phyloP scores from a whole-genome alignment of 2,329 filamentous ascomycete genomes.

The Chaetomium sp. region DNA sequence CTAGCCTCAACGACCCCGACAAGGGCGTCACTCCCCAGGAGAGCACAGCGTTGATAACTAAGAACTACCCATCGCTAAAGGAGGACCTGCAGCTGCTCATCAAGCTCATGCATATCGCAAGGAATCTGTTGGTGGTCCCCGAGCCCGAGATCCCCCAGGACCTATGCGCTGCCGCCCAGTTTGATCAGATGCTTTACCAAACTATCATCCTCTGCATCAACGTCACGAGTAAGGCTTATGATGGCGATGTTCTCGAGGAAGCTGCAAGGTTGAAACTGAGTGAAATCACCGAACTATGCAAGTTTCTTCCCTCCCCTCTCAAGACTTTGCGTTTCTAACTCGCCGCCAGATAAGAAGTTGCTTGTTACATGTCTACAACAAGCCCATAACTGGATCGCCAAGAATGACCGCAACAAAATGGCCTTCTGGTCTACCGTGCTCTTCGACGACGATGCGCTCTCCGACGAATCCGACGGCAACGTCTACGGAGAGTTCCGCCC shows the following conservation, averaged over 20 bases:
- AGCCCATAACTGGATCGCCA: conserved; percentile 69
- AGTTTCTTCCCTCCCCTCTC: conserved; percentile 35
- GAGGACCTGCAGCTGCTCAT: conserved; percentile 65
- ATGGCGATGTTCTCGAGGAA: conserved; percentile 64
- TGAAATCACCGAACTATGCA: conserved; percentile 67
- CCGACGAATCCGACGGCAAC: conserved; percentile 55
- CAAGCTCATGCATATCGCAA: conserved; percentile 67
- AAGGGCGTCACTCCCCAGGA: conserved; percentile 62
- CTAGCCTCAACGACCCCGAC: conserved; percentile 56
- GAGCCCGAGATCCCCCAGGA: conserved; percentile 68
- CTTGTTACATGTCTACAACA: conserved; percentile 67
- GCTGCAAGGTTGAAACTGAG: conserved; percentile 58
- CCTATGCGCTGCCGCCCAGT: conserved; percentile 64
- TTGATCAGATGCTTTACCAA: conserved; percentile 67
- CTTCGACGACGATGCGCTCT: conserved; percentile 58
- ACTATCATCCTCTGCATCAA: conserved; percentile 67
- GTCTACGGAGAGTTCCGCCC: conserved; percentile 57
- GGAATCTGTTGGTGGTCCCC: conserved; percentile 65
- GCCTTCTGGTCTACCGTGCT: conserved; percentile 68
- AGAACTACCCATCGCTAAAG: conserved; percentile 62
- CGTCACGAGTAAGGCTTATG: conserved; percentile 68
- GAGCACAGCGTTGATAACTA: conserved; percentile 63
- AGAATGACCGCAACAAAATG: conserved; percentile 71
- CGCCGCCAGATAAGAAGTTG: conserved; percentile 61
- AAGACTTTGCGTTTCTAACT: conserved; percentile 2